These are phyloP conservation scores for Calonectria montana DNA, from an alignment of 2,329 filamentous ascomycete genomes.

Conservation along the genomic window DNA sequence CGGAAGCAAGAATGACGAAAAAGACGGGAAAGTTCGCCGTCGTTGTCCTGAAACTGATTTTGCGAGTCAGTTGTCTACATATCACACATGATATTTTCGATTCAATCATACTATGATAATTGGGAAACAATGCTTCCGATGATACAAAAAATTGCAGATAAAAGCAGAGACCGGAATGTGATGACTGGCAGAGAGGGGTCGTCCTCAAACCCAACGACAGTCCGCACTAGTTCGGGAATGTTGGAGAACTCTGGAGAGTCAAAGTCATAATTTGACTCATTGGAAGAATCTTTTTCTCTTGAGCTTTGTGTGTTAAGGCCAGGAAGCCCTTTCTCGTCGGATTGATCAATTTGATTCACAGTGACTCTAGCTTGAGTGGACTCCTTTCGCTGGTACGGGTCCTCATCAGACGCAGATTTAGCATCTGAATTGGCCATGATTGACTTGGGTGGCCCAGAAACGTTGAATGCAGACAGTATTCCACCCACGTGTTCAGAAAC, in stretches of 20 bases:
- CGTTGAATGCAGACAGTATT: too few relatives aligned
- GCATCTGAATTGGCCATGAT: neutral
- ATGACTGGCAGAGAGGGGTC: constrained; percentile 66
- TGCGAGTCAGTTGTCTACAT: constrained; percentile 41
- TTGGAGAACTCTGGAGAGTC: neutral
- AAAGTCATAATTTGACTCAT: constrained; percentile 4
- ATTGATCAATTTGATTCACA: neutral
- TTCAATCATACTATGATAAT: constrained; percentile 44
- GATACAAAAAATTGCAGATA: constrained; percentile 65
- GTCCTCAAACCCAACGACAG: constrained; percentile 67
- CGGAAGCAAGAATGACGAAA: constrained; percentile 69
- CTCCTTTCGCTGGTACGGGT: neutral
- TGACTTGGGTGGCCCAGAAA: neutral
- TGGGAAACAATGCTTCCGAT: constrained; percentile 69
- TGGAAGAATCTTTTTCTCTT: neutral
- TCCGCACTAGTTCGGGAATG: constrained; percentile 53
- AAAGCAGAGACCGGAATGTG: constrained; percentile 70
- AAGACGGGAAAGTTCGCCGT: constrained; percentile 69
- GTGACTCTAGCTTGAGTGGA: neutral
- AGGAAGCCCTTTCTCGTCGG: neutral
- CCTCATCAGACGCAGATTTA: neutral
- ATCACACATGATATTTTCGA: accelerated
- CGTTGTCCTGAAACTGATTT: constrained; percentile 63
- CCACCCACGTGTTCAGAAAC: neutral
- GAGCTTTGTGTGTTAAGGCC: neutral